Evolutionary conservation across 495 filamentous ascomycete genomes (phyloP), one percentile per base, ranked within the genome.

Genomic region (Podospora fimiseda): DNA sequence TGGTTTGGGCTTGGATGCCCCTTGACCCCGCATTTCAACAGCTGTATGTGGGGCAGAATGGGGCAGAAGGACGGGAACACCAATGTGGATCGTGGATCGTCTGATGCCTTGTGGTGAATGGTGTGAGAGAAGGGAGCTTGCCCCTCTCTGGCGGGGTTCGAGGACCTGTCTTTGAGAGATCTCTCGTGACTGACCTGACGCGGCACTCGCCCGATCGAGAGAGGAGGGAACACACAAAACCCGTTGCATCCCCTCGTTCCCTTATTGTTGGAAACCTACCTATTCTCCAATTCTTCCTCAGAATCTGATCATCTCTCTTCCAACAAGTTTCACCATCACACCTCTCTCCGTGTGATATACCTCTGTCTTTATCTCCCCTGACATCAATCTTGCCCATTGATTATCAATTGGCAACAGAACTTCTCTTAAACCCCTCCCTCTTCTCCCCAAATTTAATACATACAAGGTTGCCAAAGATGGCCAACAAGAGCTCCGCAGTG

Each of bases 401-500:
- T n/a, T n/a, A n/a, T n/a, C n/a, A n/a, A n/a, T n/a, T n/a, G n/a
- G n/a, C n/a, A n/a, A n/a, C n/a, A n/a, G n/a, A n/a, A n/a, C n/a
- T n/a, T n/a, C n/a, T n/a, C n/a, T n/a, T n/a, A n/a, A 14, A 53
- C 60, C 49, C 53, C 42, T 46, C 48, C 30, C 53, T 39, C 6
- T 16, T 30, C 30, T 43, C 15, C 40, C 37, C 19, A 8, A 48
- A 22, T 8, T 16, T 41, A 24, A 52, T 43, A 27, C 27, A 39
- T 51, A 27, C 42, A 55, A 42, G 5, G 64, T 57, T 60, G 54
- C 50, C 51, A 64, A 75, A 62, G 67, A 78, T 78, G 74, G 73
- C 71, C 57, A 63, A 59, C 60, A 78, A 76, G 63, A 69, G 59
- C 24, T 70, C 70, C 57, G 72, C 71, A 52, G 71, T 71, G 64